Base-by-base conservation (phyloP, 2,329 filamentous ascomycete genomes). In the Bimuria novae-zelandiae region DNA sequence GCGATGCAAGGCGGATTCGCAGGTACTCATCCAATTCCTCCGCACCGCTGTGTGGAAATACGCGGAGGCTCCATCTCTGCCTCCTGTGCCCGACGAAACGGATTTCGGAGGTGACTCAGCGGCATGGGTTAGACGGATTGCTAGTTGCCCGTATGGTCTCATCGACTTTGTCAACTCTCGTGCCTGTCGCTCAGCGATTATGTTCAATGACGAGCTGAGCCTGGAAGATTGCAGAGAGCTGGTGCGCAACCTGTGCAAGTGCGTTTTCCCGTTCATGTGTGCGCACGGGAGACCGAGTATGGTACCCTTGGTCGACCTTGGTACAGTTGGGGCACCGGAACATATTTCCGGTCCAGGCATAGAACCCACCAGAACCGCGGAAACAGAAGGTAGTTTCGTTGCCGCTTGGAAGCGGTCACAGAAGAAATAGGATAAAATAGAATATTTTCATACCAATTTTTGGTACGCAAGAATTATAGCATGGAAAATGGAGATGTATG, bases 231-330 rank as follows among this genome's bases (percentile, higher is more conserved):
- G 90, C 61, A 60, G 74, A 8, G 67, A 71, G 0, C 71, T 94
- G 29, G 69, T 93, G 0, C 55, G 49, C 1, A 78, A 78, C 3
- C 74, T 94, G n/a, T 80, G 82, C 0, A 67, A 64, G 0, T 92
- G 88, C 60, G 79, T 78, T 0, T 90, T 93, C 56, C 90, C 90
- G 0, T 94, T 94, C 60, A 87, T 90, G 67, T 95, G 90, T 72
- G 90, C 90, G 1, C 90, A 95, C 76, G 90, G 90, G 0, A 79
- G 79, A 45, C 76, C 78, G 16, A 77, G 77, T 56, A 79, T 81
- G 76, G 77, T 80, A 25, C 79, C 79, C 12, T 53, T 81, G 25
- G 60, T 76, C 12, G 64, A 72, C 30, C 3, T 74, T 19, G 65
- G 60, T 0, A 25, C 11, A 10, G 25, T 39, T 3, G 49, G 42